Evolutionary conservation across 163 green algal genomes (phyloP).

Genomic region (Botryococcus braunii): DNA sequence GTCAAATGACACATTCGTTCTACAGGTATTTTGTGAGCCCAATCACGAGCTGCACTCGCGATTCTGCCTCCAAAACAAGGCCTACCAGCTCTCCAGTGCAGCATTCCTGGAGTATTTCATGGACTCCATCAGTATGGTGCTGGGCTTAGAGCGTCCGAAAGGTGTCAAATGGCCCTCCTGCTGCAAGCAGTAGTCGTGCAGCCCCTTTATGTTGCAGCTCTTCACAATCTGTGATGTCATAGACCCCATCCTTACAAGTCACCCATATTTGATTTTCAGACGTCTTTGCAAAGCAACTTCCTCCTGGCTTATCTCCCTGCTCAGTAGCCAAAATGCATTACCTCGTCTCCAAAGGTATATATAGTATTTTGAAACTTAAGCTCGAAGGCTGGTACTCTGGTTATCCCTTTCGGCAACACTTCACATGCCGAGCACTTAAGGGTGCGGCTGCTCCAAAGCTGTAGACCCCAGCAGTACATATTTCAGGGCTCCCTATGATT

Average conservation of each 20-base stretch:
- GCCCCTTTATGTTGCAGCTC: slow-evolving; percentile 68
- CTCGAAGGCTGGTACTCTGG: no score
- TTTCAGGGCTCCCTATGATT: no score
- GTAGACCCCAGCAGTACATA: no score
- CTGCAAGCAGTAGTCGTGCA: slow-evolving; percentile 75
- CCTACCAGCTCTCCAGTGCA: slow-evolving; percentile 60
- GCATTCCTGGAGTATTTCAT: slow-evolving; percentile 63
- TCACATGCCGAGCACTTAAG: no score
- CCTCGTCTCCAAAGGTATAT: no score
- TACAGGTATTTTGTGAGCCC: background rate
- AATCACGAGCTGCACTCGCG: background rate
- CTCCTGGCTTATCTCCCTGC: slow-evolving; percentile 15
- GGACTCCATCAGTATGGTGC: slow-evolving; percentile 30
- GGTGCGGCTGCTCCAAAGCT: no score
- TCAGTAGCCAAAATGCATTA: no score
- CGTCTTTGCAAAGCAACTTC: slow-evolving; percentile 72
- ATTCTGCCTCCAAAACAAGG: background rate
- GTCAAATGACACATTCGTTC: background rate
- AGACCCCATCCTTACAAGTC: slow-evolving; percentile 75
- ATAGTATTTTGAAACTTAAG: no score
- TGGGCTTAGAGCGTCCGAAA: slow-evolving; percentile 79
- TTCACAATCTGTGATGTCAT: slow-evolving; percentile 77
- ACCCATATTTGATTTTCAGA: slow-evolving; percentile 69
- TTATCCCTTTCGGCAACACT: no score
- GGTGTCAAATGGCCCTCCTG: slow-evolving; percentile 73